These are phyloP conservation scores for Pascua guehoae DNA, from an alignment of 1,284 basidiomycete species.

Conservation along the genomic window DNA sequence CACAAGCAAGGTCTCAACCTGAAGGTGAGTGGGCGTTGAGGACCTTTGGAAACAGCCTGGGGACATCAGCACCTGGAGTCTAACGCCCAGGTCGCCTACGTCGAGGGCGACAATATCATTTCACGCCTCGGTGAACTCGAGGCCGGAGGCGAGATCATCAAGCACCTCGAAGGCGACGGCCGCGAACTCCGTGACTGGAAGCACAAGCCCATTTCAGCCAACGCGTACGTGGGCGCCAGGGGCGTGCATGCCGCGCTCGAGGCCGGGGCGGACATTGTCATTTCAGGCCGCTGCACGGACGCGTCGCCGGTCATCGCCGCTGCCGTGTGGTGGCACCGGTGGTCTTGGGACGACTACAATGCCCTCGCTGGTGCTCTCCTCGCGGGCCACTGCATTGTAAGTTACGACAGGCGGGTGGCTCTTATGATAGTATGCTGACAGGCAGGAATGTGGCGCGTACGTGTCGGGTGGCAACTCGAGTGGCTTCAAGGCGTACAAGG, in stretches of 20 bases:
- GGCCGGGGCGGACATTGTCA: conserved; percentile 30
- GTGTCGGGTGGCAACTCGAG: conserved; percentile 28
- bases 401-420: background rate
- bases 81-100: conserved; percentile 10
- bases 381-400: conserved; percentile 20
- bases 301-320: conserved; percentile 23
- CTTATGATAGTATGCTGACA: background rate
- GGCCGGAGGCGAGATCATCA: conserved; percentile 11
- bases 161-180: conserved; percentile 13
- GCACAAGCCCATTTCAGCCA: conserved; percentile 11
- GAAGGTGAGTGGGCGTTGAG: background rate
- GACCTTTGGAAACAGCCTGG: background rate
- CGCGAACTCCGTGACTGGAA: conserved; percentile 8
- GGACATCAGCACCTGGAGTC: background rate
- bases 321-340: conserved; percentile 26
- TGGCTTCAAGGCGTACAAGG: conserved; percentile 25
- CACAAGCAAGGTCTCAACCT: conserved; percentile 1
- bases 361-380: conserved; percentile 25
- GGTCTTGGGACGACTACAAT: conserved; percentile 21
- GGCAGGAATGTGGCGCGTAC: conserved; percentile 23
- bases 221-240: conserved; percentile 19
- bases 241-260: conserved; percentile 11
- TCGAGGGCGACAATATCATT: conserved; percentile 17
- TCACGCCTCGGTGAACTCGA: conserved; percentile 10
- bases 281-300: conserved; percentile 29